Percentiles rank a stretch among this genome's conserved stretches.
Conservation (phyloP, 768 basidiomycete species). For the Agrocybe pediades region DNA sequence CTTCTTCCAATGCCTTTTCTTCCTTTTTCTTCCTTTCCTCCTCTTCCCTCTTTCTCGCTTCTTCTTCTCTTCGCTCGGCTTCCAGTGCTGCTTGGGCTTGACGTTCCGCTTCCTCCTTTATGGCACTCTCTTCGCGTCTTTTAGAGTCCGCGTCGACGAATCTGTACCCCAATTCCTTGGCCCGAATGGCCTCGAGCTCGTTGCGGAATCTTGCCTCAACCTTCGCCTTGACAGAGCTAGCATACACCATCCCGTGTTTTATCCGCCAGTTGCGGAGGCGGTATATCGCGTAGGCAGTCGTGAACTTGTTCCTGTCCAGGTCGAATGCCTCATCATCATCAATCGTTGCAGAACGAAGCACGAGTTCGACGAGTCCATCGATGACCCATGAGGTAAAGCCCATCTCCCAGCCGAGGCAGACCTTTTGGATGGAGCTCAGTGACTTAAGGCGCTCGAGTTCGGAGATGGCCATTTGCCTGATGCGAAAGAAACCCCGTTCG, state of each 20-base stretch:
- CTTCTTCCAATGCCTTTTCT: neutral
- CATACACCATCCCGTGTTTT: neutral
- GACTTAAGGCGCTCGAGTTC: conserved; percentile 22
- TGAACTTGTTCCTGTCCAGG: neutral
- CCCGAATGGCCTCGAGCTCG: neutral
- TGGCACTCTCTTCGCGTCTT: no score
- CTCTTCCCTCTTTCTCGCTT: neutral
- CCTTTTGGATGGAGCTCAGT: conserved; percentile 25
- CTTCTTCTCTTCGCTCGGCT: neutral
- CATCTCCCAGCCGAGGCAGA: conserved; percentile 1
- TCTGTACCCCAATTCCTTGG: no score
- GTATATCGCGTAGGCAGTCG: conserved; percentile 8
- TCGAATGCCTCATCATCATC: conserved; percentile 9
- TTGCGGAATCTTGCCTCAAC: neutral
- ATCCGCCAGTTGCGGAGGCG: neutral
- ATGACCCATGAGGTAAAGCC: conserved; percentile 10
- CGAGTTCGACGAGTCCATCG: neutral
- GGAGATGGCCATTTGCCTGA: conserved; percentile 30
- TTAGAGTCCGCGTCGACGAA: no score
- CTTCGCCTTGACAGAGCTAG: neutral
- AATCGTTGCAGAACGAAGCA: neutral
- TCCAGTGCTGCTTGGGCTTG: no score
- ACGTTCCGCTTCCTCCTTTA: neutral
- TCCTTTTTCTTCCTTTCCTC: neutral
- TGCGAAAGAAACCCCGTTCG: conserved; percentile 35